Conservation (phyloP, 192 early-diverging fungal species). For the Dissophora globulifera region DNA sequence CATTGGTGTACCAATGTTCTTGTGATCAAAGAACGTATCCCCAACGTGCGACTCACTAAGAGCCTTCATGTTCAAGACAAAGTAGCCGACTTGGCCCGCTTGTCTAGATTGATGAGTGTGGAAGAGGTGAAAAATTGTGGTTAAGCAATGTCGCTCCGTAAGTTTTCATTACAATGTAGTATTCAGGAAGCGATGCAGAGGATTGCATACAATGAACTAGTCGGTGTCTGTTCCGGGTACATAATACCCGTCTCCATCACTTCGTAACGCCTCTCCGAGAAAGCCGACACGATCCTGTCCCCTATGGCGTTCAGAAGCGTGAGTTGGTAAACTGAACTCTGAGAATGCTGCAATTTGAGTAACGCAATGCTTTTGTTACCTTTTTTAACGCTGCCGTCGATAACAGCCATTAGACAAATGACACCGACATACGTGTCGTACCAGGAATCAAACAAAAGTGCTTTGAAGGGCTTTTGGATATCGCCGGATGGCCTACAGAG, state of each 20-base stretch:
- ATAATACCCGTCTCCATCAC: slow-evolving; percentile 93
- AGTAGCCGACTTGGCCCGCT: slow-evolving; percentile 90
- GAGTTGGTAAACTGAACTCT: no score
- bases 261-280: slow-evolving; percentile 87
- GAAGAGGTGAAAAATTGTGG: no score
- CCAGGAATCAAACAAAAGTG: slow-evolving; percentile 97
- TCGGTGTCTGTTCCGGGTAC: slow-evolving; percentile 87
- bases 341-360: no score
- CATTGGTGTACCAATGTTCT: slow-evolving; percentile 73
- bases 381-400: slow-evolving; percentile 83
- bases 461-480: slow-evolving; percentile 76
- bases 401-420: slow-evolving; percentile 91
- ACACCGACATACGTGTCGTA: slow-evolving; percentile 98
- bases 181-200: neutral
- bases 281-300: slow-evolving; percentile 82
- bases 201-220: slow-evolving; percentile 63
- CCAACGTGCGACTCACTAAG: slow-evolving; percentile 94
- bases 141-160: no score
- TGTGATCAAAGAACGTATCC: slow-evolving; percentile 89
- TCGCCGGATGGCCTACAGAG: slow-evolving; percentile 73
- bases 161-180: no score
- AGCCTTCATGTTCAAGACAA: slow-evolving; percentile 92
- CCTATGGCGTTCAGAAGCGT: no score
- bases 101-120: no score
- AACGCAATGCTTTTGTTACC: slow-evolving; percentile 55